Conservation (phyloP, 305 asterid species). For the Lippia alba region DNA sequence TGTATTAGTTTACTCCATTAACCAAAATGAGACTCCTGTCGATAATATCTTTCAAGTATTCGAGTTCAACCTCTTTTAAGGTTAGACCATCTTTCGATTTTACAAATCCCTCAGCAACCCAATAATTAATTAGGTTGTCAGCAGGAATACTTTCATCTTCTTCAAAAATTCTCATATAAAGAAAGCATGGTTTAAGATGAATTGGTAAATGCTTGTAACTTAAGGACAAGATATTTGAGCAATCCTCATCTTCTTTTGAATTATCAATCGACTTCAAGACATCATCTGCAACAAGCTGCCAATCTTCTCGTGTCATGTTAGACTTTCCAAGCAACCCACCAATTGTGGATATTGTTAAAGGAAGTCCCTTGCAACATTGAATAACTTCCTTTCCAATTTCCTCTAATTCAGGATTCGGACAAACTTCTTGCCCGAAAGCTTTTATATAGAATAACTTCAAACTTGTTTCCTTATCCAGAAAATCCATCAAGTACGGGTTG, state of each 20-base stretch:
- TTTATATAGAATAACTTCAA: slow-evolving; percentile 14
- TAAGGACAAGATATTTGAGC: slow-evolving; percentile 29
- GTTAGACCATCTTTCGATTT: not conserved
- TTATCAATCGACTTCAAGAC: slow-evolving; percentile 29
- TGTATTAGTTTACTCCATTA: not conserved
- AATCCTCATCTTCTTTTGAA: no score
- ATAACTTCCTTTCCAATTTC: slow-evolving; percentile 7
- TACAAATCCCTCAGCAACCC: slow-evolving; percentile 42
- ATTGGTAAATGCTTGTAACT: slow-evolving; percentile 40
- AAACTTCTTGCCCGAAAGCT: slow-evolving; percentile 5
- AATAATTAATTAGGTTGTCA: not conserved
- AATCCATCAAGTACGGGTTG: not conserved
- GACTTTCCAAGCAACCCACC: no score
- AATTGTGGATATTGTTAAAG: no score
- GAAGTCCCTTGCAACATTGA: slow-evolving; percentile 22
- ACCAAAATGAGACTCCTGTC: slow-evolving; percentile 37
- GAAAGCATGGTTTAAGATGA: slow-evolving; percentile 34
- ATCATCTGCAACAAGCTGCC: slow-evolving; percentile 25
- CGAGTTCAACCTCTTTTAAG: slow-evolving; percentile 34
- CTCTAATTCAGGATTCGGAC: slow-evolving; percentile 13
- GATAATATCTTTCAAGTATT: no score
- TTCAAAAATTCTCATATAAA: not conserved
- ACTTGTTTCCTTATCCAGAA: not conserved
- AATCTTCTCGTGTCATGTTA: slow-evolving; percentile 18
- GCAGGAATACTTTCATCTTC: not conserved